phyloP scores from a whole-genome alignment of 164 flowering plant species.

The Vitis cinerea region DNA sequence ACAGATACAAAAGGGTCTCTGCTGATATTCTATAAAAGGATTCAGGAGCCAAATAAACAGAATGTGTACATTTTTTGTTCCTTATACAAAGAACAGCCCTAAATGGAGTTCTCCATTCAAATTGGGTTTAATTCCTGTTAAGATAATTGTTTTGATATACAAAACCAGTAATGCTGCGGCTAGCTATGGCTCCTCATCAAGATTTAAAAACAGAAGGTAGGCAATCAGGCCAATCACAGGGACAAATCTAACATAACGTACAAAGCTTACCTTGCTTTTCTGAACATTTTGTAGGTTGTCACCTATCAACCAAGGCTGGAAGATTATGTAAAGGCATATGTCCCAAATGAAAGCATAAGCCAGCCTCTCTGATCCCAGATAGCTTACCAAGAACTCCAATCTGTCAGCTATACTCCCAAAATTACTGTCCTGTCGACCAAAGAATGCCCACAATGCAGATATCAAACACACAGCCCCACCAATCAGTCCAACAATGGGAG shows the following conservation, averaged over 20 bases:
- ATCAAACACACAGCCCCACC: conserved; percentile 62
- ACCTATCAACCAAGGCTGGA: conserved; percentile 96
- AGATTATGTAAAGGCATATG: conserved; percentile 64
- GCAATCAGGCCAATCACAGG: conserved; percentile 80
- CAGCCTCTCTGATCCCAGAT: conserved; percentile 80
- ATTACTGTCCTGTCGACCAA: conserved; percentile 69
- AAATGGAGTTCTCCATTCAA: no score
- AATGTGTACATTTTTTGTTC: no score
- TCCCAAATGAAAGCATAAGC: conserved; percentile 99
- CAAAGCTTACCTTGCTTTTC: conserved; percentile 39
- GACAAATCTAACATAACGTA: conserved; percentile 63
- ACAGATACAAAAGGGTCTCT: no score
- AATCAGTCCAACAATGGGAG: conserved; percentile 65
- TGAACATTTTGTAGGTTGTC: conserved; percentile 74
- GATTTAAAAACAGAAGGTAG: conserved; percentile 60
- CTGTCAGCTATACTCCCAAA: conserved; percentile 67
- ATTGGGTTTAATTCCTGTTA: no score
- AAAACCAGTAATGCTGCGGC: no score
- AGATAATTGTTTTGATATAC: no score
- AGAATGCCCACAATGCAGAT: conserved; percentile 70
- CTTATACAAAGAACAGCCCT: no score
- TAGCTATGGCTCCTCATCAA: conserved; percentile 25
- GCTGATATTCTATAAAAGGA: no score
- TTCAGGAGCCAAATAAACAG: no score
- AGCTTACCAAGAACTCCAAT: conserved; percentile 61